Percentiles rank a stretch among this genome's conserved stretches.
Evolutionary conservation across 257 asterid genomes (phyloP).

Genomic region (Solanum piurae): DNA sequence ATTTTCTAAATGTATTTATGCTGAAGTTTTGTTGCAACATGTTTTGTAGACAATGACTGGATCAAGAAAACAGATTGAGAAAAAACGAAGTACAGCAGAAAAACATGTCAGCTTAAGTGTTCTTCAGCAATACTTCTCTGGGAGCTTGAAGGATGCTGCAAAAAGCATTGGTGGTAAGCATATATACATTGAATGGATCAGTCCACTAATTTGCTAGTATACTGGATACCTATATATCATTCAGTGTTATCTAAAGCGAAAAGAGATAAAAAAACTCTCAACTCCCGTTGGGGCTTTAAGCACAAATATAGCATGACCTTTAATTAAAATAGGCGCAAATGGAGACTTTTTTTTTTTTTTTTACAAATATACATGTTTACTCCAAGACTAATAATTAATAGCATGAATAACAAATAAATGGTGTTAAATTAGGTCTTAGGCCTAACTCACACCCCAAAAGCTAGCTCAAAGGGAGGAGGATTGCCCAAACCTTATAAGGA

Average conservation of each 20-base stretch:
- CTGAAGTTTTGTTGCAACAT: not conserved
- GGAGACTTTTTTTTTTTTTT: not conserved
- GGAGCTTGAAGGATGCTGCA: constrained; percentile 96
- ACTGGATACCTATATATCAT: not conserved
- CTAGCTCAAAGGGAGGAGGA: too few species aligned
- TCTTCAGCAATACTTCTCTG: constrained; percentile 80
- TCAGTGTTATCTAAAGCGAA: not conserved
- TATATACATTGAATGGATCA: not conserved
- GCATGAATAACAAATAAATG: not conserved
- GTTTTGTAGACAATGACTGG: constrained; percentile 5
- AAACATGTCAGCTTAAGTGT: constrained; percentile 79
- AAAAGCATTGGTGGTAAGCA: constrained; percentile 92
- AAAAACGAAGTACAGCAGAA: constrained; percentile 69
- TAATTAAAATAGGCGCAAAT: not conserved
- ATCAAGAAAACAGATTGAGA: constrained; percentile 38
- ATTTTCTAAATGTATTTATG: not conserved
- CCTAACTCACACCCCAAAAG: too few species aligned
- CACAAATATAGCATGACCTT: not conserved
- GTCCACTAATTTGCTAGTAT: not conserved
- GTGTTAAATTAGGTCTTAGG: too few species aligned
- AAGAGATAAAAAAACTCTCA: not conserved
- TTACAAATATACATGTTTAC: not conserved
- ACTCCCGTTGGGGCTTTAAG: not conserved
- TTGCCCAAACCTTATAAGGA: too few species aligned
- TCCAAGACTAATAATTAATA: not conserved